Percentiles rank a stretch among this genome's conserved stretches.
Evolutionary conservation across 148 eudicot genomes (phyloP).

Genomic region (Fallopia convolvulus): DNA sequence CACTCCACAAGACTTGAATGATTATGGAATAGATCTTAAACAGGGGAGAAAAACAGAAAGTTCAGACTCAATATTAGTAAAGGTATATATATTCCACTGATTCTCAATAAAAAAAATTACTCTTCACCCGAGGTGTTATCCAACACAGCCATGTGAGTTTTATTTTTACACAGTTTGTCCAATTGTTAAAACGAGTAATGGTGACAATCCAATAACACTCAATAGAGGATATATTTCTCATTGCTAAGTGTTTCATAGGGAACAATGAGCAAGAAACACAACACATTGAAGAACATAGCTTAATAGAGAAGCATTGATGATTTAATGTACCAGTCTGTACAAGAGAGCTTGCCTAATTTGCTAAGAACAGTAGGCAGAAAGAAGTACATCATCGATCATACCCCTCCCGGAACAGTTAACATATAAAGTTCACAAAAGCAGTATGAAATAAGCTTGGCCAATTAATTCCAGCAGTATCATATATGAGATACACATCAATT

Average conservation of each 20-base stretch:
- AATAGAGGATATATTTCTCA: background rate
- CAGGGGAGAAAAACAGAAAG: background rate
- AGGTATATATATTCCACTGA: background rate
- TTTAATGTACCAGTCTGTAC: background rate
- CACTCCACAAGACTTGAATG: too few relatives aligned
- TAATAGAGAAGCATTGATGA: background rate
- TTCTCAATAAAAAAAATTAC: background rate
- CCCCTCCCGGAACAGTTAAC: background rate
- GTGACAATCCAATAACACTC: background rate
- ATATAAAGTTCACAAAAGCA: background rate
- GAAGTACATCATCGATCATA: background rate
- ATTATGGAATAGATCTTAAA: background rate
- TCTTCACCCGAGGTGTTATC: background rate
- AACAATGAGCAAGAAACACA: background rate
- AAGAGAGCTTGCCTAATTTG: background rate
- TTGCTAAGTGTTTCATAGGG: background rate
- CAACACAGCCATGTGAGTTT: background rate
- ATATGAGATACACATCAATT: background rate
- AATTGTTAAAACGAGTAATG: background rate
- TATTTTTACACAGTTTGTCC: background rate
- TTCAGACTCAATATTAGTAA: background rate
- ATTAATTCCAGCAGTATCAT: background rate
- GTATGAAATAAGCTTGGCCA: background rate
- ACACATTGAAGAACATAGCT: too few relatives aligned
- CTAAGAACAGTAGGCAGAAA: background rate